Base-by-base conservation (phyloP, 495 filamentous ascomycete species). In the Coniosporium apollinis region DNA sequence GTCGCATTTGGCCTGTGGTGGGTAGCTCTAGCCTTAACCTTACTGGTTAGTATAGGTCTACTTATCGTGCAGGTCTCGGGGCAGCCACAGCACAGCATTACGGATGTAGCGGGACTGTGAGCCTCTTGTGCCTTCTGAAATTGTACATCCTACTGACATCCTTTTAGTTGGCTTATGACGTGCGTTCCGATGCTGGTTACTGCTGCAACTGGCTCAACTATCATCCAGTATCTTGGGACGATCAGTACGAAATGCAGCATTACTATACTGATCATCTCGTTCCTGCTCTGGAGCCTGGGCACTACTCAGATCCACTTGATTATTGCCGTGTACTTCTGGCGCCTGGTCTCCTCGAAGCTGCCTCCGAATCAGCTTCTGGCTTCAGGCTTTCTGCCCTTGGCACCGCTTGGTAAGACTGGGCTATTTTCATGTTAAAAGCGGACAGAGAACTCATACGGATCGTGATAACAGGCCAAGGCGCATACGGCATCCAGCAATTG, bases 291-390 rank as follows among this genome's bases (percentile, higher is more conserved):
- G 36, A 31, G 25, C 3, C 28, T 30, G 10, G 36, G 36, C 22
- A 9, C 21, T 16, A n/a, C 19, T 7, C 26, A 31, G 8, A 13
- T 28, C n/a, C 30, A 19, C 36, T 20, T 38, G 10, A 31, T 38
- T 28, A n/a, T 38, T 4, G 16, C 25, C 14, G 30, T 38, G 26
- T 38, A 38, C 18, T 32, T 38, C 36, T 38, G 36, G 36, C 36
- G 36, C 14, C 36, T 39, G 34, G 51, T 17, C 56, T 61, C 65
- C 43, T 59, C 64, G 37, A 53, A 52, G 6, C 43, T 64, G 26
- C 42, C 51, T 5, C 22, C 45, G n/a, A 15, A 30, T 15, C 36
- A 38, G 28, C 26, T 32, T 25, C 17, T 38, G 10, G 30, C 30
- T 16, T 32, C 30, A 1, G 1, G 30, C 9, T 14, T 32, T 8